These are phyloP conservation scores for Hemisphaericaspora nanyangensis DNA, from an alignment of 805 yeast species.

Conservation along the genomic window DNA sequence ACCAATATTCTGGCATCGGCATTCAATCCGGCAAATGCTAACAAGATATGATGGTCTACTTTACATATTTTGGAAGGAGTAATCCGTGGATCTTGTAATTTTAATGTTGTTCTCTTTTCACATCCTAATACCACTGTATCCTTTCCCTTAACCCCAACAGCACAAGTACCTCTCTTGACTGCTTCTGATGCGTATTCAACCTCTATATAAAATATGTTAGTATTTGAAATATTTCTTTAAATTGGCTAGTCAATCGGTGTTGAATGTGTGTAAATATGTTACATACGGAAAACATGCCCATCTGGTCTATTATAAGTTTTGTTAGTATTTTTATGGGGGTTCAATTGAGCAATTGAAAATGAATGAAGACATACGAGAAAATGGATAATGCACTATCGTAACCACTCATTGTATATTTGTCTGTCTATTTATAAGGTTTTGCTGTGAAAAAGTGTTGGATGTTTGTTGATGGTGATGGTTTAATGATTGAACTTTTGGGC, in stretches of 20 bases:
- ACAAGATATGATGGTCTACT: constrained; percentile 83
- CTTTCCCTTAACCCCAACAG: constrained; percentile 92
- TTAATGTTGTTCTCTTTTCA: constrained; percentile 92
- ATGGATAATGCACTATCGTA: constrained; percentile 98
- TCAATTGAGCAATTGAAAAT: not conserved
- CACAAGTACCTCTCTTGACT: constrained; percentile 96
- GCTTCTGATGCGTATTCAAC: constrained; percentile 98
- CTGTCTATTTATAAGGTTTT: not conserved
- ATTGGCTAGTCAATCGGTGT: not conserved
- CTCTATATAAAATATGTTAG: constrained; percentile 44
- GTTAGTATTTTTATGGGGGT: constrained; percentile 23
- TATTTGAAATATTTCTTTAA: constrained; percentile 9
- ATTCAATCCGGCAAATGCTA: constrained; percentile 95
- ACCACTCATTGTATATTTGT: constrained; percentile 71
- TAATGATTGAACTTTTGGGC: no score
- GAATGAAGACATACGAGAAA: constrained; percentile 67
- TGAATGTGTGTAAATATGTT: no score
- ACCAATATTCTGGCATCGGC: constrained; percentile 97
- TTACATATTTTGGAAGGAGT: constrained; percentile 93
- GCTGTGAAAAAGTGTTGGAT: not conserved
- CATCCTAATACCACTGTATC: constrained; percentile 91
- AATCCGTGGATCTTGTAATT: constrained; percentile 93
- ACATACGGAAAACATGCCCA: constrained; percentile 93
- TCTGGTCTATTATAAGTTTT: constrained; percentile 64
- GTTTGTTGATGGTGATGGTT: no score